Conservation (phyloP, 1,284 basidiomycete genomes). For the Porodaedalea pini region DNA sequence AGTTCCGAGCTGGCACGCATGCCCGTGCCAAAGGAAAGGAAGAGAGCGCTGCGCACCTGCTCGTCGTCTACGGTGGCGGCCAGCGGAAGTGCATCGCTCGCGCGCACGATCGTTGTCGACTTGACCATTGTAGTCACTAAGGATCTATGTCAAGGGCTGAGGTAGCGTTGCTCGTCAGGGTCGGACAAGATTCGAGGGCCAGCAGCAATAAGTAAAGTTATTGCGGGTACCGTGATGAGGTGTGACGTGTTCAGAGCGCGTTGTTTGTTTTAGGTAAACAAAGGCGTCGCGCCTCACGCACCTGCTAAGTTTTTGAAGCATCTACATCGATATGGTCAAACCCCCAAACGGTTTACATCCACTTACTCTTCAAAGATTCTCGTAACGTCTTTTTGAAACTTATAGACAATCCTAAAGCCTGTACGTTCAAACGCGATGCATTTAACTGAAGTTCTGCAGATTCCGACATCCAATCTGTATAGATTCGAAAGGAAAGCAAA, state of each 20-base stretch:
- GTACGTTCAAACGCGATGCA: no score
- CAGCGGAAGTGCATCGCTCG: slow-evolving; percentile 87
- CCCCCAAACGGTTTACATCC: no score
- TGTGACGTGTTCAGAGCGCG: background rate
- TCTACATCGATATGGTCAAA: no score
- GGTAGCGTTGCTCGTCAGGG: background rate
- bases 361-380: no score
- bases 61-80: slow-evolving; percentile 96
- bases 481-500: no score
- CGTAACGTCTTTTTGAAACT: no score
- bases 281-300: no score
- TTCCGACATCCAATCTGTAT: no score
- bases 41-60: slow-evolving; percentile 51
- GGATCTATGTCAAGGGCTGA: background rate
- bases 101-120: slow-evolving; percentile 87
- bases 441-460: no score
- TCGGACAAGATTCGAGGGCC: background rate
- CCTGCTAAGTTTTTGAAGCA: no score
- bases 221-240: background rate
- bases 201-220: background rate
- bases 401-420: no score
- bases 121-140: slow-evolving; percentile 63
- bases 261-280: background rate
- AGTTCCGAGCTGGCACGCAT: background rate
- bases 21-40: slow-evolving; percentile 4